phyloP scores from a whole-genome alignment of 345 rosid species.

The Linum tenue region DNA sequence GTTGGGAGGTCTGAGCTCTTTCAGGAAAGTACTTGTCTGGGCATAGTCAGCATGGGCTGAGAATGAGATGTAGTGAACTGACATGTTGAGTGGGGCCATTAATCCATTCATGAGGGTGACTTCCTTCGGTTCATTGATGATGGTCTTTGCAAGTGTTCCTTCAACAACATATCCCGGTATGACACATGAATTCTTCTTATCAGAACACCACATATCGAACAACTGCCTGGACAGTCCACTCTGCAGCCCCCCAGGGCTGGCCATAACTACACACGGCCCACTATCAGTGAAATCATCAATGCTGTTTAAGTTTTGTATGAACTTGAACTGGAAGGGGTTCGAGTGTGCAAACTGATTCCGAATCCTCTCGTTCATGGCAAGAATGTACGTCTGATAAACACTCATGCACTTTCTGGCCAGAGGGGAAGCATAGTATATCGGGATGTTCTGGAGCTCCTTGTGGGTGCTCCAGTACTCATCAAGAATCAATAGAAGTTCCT shows the following conservation, averaged over 20 bases:
- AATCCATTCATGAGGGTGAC: slow-evolving; percentile 94
- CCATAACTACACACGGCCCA: slow-evolving; percentile 93
- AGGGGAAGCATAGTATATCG: slow-evolving; percentile 89
- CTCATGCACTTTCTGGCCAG: slow-evolving; percentile 95
- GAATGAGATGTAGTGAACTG: slow-evolving; percentile 85
- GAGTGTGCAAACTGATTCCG: slow-evolving; percentile 84
- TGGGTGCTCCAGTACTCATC: slow-evolving; percentile 91
- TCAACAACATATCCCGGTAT: slow-evolving; percentile 81
- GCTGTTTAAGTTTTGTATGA: slow-evolving; percentile 68
- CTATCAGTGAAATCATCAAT: slow-evolving; percentile 78
- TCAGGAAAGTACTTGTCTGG: slow-evolving; percentile 86
- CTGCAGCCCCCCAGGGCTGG: slow-evolving; percentile 85
- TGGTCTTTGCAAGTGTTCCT: slow-evolving; percentile 78
- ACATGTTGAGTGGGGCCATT: slow-evolving; percentile 76
- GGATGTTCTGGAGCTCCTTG: slow-evolving; percentile 80
- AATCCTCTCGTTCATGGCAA: slow-evolving; percentile 90
- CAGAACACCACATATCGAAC: slow-evolving; percentile 88
- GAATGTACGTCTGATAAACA: slow-evolving; percentile 89
- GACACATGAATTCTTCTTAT: slow-evolving; percentile 79
- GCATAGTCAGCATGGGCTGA: slow-evolving; percentile 96
- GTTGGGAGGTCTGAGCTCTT: slow-evolving; percentile 91
- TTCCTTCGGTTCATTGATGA: slow-evolving; percentile 83
- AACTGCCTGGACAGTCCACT: slow-evolving; percentile 87
- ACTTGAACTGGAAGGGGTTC: slow-evolving; percentile 90
- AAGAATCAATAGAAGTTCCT: slow-evolving; percentile 32